phyloP scores from a whole-genome alignment of 192 early-diverging fungal genomes.

The Anaeromyces robustus region DNA sequence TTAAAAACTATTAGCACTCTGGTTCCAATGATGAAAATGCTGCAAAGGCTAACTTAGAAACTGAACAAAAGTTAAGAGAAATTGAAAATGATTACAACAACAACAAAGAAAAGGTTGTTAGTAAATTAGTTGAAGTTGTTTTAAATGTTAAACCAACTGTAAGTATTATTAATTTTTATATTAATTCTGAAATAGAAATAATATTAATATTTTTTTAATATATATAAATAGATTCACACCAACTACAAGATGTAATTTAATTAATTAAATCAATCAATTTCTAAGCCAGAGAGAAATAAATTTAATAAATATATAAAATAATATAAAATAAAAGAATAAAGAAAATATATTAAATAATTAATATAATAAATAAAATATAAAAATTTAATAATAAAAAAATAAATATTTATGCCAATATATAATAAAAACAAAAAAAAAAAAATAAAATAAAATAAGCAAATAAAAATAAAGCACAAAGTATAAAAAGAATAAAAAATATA shows the following conservation, averaged over 20 bases:
- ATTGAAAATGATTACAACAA: constrained; percentile 38
- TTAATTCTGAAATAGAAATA: background rate
- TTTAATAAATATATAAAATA: no score
- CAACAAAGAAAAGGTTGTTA: constrained; percentile 49
- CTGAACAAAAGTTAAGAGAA: constrained; percentile 46
- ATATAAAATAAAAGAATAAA: no score
- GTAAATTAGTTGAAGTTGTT: constrained; percentile 46
- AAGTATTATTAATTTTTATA: background rate
- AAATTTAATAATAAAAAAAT: no score
- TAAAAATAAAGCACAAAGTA: no score
- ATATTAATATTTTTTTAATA: background rate
- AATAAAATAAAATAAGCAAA: no score
- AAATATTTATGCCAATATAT: no score
- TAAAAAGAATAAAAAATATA: no score
- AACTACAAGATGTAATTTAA: background rate
- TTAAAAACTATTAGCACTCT: constrained; percentile 27
- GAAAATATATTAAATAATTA: no score
- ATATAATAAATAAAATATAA: no score
- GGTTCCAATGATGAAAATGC: constrained; percentile 50
- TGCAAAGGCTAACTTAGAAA: constrained; percentile 45
- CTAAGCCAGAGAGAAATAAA: background rate
- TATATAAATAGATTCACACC: background rate
- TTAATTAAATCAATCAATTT: background rate
- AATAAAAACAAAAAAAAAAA: no score
- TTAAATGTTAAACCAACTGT: constrained; percentile 52